These are phyloP conservation scores for Alliaria petiolata DNA, from an alignment of 345 rosid species.

Conservation along the genomic window DNA sequence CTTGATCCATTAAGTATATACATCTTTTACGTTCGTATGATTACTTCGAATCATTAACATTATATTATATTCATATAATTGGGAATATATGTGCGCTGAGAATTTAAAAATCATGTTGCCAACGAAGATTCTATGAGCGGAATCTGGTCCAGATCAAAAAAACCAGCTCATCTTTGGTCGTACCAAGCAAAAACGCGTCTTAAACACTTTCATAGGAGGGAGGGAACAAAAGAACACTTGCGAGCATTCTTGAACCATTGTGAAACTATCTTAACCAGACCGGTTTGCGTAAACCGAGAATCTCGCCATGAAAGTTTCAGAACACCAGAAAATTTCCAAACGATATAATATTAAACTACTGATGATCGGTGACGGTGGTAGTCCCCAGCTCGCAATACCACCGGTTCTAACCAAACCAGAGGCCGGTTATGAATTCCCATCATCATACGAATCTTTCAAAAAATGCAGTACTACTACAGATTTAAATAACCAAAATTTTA, in stretches of 20 bases:
- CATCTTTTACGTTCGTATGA: conserved; percentile 21
- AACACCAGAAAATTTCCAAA: no score
- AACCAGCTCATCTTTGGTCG: conserved; percentile 25
- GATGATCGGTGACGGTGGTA: background rate
- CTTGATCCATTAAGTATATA: background rate
- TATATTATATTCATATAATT: no score
- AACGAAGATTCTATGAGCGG: conserved; percentile 24
- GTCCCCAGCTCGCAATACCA: background rate
- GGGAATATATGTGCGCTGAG: background rate
- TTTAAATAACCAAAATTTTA: background rate
- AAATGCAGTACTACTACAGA: background rate
- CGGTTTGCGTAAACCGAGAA: no score
- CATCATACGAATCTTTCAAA: background rate
- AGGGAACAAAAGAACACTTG: no score
- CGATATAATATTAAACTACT: no score
- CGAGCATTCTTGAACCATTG: no score
- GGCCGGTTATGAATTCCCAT: background rate
- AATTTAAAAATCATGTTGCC: conserved; percentile 16
- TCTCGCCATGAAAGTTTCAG: no score
- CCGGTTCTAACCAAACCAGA: background rate
- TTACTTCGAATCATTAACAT: conserved; percentile 25
- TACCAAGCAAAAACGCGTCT: conserved; percentile 19
- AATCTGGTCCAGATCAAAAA: conserved; percentile 17
- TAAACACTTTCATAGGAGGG: background rate
- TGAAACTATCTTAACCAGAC: no score